Base-by-base conservation (phyloP, 2,329 filamentous ascomycete genomes). In the Fusarium odoratissimum region DNA sequence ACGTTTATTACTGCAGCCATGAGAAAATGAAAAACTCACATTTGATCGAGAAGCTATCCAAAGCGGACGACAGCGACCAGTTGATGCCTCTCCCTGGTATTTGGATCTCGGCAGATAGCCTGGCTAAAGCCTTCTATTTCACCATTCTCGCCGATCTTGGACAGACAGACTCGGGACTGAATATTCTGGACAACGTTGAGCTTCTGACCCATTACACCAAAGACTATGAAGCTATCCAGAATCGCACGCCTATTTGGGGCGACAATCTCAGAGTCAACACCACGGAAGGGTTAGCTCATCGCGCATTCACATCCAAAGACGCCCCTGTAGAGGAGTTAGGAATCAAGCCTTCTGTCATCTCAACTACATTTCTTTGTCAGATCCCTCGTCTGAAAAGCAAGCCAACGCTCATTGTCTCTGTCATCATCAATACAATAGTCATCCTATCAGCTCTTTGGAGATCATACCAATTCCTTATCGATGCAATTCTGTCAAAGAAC, bases 191-290 rank as follows among this genome's bases (percentile, higher is more conserved):
- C 0, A 37, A 58, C 1, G 1, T 19, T 5, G 40, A 40, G 8
- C 30, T 61, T 6, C n/a, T 58, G 16, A 9, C 40, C 0, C 17
- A 28, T 1, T 21, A 33, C 0, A 61, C 59, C 0, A n/a, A 33
- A 9, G 25, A 0, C 0, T 61, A 61, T 23, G 21, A 58, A 19
- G 33, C 0, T 6, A 61, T 61, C 1, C 49, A 4, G 2, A 16
- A 55, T 8, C 52, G 48, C 1, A 8, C 10, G 8, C 9, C 14
- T 0, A 23, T 28, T 3, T 56, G 48, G 48, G 58, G 48, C 4
- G 38, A 60, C 19, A 56, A 60, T 21, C 23, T 60, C 0, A 55
- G 48, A n/a, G 31, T 60, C 14, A 57, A 44, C 45, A 19, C 8
- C 3, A 46, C 55, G 14, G 6, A 21, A 8, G 58, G 58, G 1